Evolutionary conservation across 2,329 filamentous ascomycete species (phyloP), one percentile per base, ranked within the genome.

Genomic region (Nectriaceae sp.): DNA sequence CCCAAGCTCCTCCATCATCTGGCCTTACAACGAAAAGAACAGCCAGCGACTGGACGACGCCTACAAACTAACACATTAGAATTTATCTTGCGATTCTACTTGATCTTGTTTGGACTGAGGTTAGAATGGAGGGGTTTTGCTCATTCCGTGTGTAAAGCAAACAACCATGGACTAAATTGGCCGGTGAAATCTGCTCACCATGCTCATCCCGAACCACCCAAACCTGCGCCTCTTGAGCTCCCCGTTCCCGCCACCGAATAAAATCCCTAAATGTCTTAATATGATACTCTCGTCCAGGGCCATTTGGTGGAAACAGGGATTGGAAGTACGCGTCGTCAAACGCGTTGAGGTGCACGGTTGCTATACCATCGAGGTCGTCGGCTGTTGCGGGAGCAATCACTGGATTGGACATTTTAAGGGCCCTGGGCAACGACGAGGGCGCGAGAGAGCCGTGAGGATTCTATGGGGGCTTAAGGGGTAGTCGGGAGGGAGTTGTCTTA

Each of bases 281-380:
- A 15, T 47, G 40, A 11, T 50, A 54, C 4, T 29, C 42, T 16
- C 37, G 45, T 20, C 55, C 55, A 11, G 48, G 31, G 19, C 11
- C 47, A 8, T 8, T 10, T 24, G 18, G 49, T n/a, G 49, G 49
- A 21, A 47, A 55, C 5, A 50, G 21, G 2, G 33, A 15, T 42
- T 43, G 45, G 29, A 55, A 53, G 37, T 41, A 50, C 15, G 49
- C 52, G 21, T 48, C 40, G 15, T 49, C 36, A 24, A 55, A 56
- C 16, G 43, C 40, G n/a, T 43, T 44, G 22, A 55, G 37, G 37
- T 53, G 54, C 11, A 56, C 16, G 11, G 47, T 39, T 19, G 45
- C 42, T 10, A 56, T 41, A 16, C 36, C 44, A 11, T 46, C 33
- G 2, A 43, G 49, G 37, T 56, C 54, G 19, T 38, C 37, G 3